These are phyloP conservation scores for Populus hybrid DNA, from an alignment of 441 rosid species.

Conservation along the genomic window DNA sequence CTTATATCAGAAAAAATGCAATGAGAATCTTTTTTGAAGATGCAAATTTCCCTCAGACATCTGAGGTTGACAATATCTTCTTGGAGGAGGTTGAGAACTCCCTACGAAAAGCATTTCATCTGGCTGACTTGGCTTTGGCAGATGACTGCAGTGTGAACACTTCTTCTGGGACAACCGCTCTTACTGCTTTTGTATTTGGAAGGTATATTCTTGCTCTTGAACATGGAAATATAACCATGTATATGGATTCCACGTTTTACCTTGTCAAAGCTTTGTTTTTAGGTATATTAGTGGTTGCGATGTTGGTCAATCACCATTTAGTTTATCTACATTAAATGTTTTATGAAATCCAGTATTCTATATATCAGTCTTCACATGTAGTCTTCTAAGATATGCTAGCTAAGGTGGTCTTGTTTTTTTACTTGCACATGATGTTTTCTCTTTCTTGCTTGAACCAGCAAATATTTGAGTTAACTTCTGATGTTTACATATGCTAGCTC, in stretches of 20 bases:
- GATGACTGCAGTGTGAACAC: slow-evolving; percentile 68
- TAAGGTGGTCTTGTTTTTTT: background rate
- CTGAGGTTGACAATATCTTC: slow-evolving; percentile 52
- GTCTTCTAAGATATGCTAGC: background rate
- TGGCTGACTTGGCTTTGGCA: slow-evolving; percentile 78
- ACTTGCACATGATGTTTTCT: background rate
- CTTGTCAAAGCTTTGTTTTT: background rate
- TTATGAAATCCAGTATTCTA: background rate
- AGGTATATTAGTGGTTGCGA: background rate
- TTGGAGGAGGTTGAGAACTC: slow-evolving; percentile 59
- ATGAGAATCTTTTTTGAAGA: slow-evolving; percentile 73
- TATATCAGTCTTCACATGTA: background rate
- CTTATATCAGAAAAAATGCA: slow-evolving; percentile 60
- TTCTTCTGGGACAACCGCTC: slow-evolving; percentile 86
- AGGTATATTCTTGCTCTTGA: slow-evolving; percentile 34
- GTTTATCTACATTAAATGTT: background rate
- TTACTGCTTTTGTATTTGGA: slow-evolving; percentile 71
- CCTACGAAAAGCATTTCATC: slow-evolving; percentile 61
- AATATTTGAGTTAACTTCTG: background rate
- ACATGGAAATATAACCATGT: background rate
- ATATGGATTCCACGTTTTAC: background rate
- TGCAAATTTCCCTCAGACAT: slow-evolving; percentile 51
- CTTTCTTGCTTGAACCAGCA: background rate
- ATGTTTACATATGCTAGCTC: background rate
- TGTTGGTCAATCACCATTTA: background rate